Evolutionary conservation across 352 stramenopile genomes (phyloP), one percentile per base, ranked within the genome.

Genomic region (Pythium chondricola): DNA sequence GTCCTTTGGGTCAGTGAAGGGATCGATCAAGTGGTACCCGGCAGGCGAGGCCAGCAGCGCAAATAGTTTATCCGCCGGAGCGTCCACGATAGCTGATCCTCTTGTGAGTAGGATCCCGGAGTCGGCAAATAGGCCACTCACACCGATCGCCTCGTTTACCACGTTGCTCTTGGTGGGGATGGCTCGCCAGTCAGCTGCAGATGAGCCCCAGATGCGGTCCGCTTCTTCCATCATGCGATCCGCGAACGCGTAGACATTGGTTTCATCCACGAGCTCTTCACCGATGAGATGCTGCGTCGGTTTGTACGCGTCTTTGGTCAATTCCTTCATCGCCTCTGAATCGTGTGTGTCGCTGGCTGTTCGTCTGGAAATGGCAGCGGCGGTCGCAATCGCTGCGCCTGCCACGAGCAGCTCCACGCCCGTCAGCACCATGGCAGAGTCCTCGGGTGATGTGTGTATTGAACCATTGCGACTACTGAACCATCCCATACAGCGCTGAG

Each of bases 21-120:
- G 61, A 37, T 69, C 61, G 20, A 69, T 65, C 20, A 69, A 43
- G 37, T 50, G 21, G 45, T 64, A 63, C 21, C 61, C 61, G 11
- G 48, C 22, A 6, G 51, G 56, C 26, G 61, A 63, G 25, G 53
- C 52, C 13, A 69, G 51, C 30, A 65, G 52, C 17, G 62, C 61
- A 24, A 69, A 69, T n/a, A 69, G 42, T 36, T 32, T 46, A 33
- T 69, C 40, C 13, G 61, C 56, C 13, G 52, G 33, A 2, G 33
- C 48, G 26, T 48, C n/a, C 7, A 69, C 51, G 8, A 58, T 24
- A 2, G 48, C 61, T 0, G 26, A 36, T 3, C 46, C 56, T 11
- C 61, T 56, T 22, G 58, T 64, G 37, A 69, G 17, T 18, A 46
- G 36, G 24, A 69, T 43, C 8, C 51, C 47, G 8, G 55, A 33